Evolutionary conservation across 768 basidiomycete genomes (phyloP).

Genomic region (Favolaschia claudopus): DNA sequence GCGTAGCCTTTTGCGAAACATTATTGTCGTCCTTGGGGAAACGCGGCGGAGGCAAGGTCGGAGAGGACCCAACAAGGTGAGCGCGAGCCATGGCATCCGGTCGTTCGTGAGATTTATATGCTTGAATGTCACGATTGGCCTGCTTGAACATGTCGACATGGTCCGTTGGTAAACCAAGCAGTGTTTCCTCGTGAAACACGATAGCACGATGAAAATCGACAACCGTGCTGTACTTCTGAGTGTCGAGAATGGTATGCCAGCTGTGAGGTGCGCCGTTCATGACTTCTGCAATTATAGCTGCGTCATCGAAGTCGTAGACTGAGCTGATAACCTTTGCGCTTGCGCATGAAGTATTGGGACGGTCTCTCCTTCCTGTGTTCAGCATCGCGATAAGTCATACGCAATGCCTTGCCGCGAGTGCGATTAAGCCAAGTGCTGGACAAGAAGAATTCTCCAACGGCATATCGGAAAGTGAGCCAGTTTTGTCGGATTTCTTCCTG

Average conservation of each 20-base stretch:
- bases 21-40: too few relatives aligned
- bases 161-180: too few relatives aligned
- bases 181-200: conserved; percentile 29
- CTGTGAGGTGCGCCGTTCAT: conserved; percentile 38
- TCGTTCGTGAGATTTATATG: background rate
- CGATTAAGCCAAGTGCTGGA: conserved; percentile 36
- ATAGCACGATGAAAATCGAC: too few relatives aligned
- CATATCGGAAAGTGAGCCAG: conserved; percentile 36
- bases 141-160: too few relatives aligned
- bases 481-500: conserved; percentile 23
- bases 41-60: background rate
- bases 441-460: conserved; percentile 40
- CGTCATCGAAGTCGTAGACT: too few relatives aligned
- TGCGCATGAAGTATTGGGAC: conserved; percentile 42
- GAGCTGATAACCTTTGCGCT: conserved; percentile 35
- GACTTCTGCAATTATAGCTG: conserved; percentile 40
- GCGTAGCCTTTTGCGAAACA: background rate
- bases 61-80: background rate
- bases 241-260: too few relatives aligned
- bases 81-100: conserved; percentile 1
- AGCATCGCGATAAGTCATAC: conserved; percentile 34
- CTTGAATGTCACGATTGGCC: too few relatives aligned
- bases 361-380: conserved; percentile 35
- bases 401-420: conserved; percentile 33
- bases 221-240: too few relatives aligned